These are phyloP conservation scores for Triangularia setosa DNA, from an alignment of 2,329 filamentous ascomycete genomes.

Conservation along the genomic window DNA sequence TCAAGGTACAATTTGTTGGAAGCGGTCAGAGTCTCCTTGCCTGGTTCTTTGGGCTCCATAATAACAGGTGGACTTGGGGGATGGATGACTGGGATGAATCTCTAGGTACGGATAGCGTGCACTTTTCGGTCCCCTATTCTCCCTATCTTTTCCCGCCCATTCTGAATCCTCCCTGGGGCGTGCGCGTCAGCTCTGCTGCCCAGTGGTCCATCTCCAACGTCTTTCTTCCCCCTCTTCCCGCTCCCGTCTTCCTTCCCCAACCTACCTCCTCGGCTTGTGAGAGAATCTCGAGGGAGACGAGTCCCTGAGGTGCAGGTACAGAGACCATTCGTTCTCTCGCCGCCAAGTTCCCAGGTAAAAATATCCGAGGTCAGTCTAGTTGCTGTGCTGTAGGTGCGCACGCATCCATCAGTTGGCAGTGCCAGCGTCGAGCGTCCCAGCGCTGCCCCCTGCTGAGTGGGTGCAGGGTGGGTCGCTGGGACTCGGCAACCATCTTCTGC, in stretches of 20 bases:
- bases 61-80: not conserved
- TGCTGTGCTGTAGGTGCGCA: too few relatives aligned
- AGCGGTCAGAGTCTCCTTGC: not conserved
- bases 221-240: not conserved
- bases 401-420: not conserved
- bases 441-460: not conserved
- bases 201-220: too few relatives aligned
- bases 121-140: slow-evolving; percentile 5
- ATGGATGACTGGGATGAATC: not conserved
- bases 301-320: too few relatives aligned
- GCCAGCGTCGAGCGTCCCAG: not conserved
- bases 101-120: too few relatives aligned
- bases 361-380: too few relatives aligned
- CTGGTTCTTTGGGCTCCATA: not conserved
- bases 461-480: not conserved
- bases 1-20: not conserved
- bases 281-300: too few relatives aligned
- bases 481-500: not conserved
- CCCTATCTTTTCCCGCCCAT: slow-evolving; percentile 3
- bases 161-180: not conserved
- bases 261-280: not conserved
- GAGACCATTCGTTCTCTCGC: too few relatives aligned
- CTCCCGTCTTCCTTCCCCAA: not conserved
- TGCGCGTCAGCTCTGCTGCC: too few relatives aligned
- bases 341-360: too few relatives aligned